Conservation (phyloP, 2,329 filamentous ascomycete genomes). For the Colletotrichum simmondsii region DNA sequence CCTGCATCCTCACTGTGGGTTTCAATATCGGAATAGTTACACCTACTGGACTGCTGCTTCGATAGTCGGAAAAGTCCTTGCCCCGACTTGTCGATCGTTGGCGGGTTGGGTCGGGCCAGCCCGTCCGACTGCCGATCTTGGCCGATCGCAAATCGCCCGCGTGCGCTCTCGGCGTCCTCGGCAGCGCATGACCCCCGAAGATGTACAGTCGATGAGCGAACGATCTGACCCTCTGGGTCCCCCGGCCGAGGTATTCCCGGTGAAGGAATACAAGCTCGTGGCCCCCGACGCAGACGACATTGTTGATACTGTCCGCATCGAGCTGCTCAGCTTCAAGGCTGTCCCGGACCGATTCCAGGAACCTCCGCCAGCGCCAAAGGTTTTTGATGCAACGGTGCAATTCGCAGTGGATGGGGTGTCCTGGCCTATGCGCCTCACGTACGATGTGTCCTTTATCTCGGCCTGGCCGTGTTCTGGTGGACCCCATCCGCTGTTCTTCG, state of each 20-base stretch:
- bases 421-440: conserved; percentile 71
- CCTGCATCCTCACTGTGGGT: conserved; percentile 75
- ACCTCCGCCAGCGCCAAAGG: conserved; percentile 47
- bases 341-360: conserved; percentile 42
- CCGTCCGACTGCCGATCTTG: conserved; percentile 73
- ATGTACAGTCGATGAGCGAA: conserved; percentile 73
- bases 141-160: conserved; percentile 75
- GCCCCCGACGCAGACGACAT: conserved; percentile 66
- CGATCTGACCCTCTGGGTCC: conserved; percentile 78
- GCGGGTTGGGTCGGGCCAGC: conserved; percentile 82
- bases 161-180: conserved; percentile 70
- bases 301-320: conserved; percentile 75
- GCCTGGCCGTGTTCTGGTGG: conserved; percentile 73
- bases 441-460: conserved; percentile 74
- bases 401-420: conserved; percentile 73
- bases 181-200: conserved; percentile 65
- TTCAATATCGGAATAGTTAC: conserved; percentile 79
- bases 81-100: conserved; percentile 75
- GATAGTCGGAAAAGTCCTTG: conserved; percentile 81
- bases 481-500: conserved; percentile 78
- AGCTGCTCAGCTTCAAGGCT: conserved; percentile 71
- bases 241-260: conserved; percentile 69
- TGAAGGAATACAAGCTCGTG: conserved; percentile 74
- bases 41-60: conserved; percentile 81
- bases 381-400: conserved; percentile 70